Evolutionary conservation across 78 protist species (phyloP).

Genomic region (Pigoraptor vietnamica): DNA sequence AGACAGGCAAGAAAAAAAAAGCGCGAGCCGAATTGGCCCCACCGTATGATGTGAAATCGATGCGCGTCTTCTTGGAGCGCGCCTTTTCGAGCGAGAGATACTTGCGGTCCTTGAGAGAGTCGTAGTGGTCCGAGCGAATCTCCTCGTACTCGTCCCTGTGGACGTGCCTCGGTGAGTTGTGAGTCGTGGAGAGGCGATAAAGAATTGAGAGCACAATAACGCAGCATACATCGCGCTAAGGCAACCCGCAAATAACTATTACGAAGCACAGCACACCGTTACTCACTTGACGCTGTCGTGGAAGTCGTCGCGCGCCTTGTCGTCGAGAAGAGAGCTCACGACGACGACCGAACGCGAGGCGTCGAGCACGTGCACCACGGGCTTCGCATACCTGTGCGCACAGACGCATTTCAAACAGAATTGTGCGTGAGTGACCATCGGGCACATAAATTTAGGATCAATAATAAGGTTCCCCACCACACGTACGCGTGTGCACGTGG

Average conservation of each 20-base stretch:
- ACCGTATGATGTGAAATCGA: constrained; percentile 45
- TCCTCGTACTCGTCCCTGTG: background rate
- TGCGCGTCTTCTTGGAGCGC: constrained; percentile 29
- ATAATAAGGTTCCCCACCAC: no score
- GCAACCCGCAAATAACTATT: constrained; percentile 20
- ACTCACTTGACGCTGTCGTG: constrained; percentile 58
- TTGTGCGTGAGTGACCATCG: no score
- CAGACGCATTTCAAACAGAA: no score
- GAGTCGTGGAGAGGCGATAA: no score
- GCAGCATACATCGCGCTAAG: background rate
- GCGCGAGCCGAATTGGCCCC: background rate
- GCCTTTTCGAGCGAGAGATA: constrained; percentile 75
- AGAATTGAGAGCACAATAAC: background rate
- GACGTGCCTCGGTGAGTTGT: no score
- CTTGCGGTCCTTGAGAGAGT: constrained; percentile 71
- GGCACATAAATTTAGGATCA: no score
- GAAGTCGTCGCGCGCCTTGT: constrained; percentile 40
- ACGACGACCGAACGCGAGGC: constrained; percentile 89
- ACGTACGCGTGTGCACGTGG: no score
- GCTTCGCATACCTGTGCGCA: constrained; percentile 62
- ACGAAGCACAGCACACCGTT: constrained; percentile 78
- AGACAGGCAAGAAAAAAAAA: no score
- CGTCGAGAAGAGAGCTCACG: constrained; percentile 64
- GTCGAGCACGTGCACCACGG: constrained; percentile 88
- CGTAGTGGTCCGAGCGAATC: constrained; percentile 64